Evolutionary conservation across 139 green algal genomes (phyloP).

Genomic region (Diplosphaera chodatii): DNA sequence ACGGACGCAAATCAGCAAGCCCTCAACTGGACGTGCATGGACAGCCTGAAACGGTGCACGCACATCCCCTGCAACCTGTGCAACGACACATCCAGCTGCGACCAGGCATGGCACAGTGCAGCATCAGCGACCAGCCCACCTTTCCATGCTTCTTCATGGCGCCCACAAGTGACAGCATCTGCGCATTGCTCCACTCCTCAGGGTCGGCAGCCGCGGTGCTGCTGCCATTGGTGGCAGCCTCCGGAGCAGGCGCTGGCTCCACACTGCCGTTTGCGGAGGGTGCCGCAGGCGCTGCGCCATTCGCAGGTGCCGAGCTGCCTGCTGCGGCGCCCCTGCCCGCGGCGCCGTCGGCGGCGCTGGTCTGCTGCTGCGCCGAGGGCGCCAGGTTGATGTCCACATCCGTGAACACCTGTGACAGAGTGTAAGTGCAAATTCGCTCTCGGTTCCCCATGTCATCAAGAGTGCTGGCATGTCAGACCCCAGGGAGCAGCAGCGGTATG

Average conservation of each 20-base stretch:
- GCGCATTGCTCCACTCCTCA: slow-evolving; percentile 70
- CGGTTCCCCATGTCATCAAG: no score
- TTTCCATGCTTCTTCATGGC: slow-evolving; percentile 82
- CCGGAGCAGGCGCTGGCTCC: background rate
- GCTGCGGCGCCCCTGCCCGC: slow-evolving; percentile 6
- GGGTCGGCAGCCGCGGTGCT: no score
- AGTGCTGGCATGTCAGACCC: no score
- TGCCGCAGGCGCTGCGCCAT: background rate
- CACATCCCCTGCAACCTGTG: no score
- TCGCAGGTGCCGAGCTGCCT: slow-evolving; percentile 3
- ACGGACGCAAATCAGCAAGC: no score
- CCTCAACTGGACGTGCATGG: no score
- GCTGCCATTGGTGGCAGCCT: no score
- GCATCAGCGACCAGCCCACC: slow-evolving; percentile 5
- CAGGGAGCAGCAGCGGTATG: no score
- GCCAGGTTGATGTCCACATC: slow-evolving; percentile 60
- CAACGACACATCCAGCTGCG: no score
- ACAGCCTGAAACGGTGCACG: no score
- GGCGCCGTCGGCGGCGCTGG: slow-evolving; percentile 1
- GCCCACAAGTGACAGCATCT: slow-evolving; percentile 84
- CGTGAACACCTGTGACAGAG: slow-evolving; percentile 46
- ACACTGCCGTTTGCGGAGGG: background rate
- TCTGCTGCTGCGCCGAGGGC: slow-evolving; percentile 10
- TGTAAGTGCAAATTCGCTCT: no score
- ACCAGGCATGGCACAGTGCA: no score